Percentiles rank a stretch among this genome's conserved stretches.
Conservation (phyloP, 1,284 basidiomycete genomes). For the Stereum hirsutum region DNA sequence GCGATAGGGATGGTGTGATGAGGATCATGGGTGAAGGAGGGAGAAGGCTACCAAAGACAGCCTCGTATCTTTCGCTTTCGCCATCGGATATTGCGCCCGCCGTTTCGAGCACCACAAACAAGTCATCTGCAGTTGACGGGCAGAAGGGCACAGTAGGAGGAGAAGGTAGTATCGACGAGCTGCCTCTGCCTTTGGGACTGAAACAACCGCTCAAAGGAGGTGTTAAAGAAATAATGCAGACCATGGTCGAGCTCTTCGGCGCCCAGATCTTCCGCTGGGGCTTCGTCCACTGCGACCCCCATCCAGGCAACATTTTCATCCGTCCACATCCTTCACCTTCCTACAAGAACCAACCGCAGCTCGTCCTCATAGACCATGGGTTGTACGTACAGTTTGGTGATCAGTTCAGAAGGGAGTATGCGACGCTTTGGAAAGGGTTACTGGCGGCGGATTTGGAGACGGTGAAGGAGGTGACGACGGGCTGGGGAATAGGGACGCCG, state of each 20-base stretch:
- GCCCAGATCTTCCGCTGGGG: constrained; percentile 87
- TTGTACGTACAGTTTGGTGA: constrained; percentile 68
- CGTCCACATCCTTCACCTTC: constrained; percentile 63
- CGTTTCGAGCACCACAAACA: constrained; percentile 13
- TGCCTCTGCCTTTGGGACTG: too few relatives aligned
- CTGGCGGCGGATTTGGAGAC: constrained; percentile 60
- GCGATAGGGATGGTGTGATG: constrained; percentile 50
- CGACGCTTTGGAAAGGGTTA: constrained; percentile 71
- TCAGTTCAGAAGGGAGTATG: constrained; percentile 65
- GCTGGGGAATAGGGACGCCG: constrained; percentile 77
- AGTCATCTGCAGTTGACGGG: constrained; percentile 10
- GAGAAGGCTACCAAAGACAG: constrained; percentile 5
- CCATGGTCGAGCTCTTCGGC: constrained; percentile 76
- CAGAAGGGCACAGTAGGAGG: too few relatives aligned
- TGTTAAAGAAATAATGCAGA: constrained; percentile 60
- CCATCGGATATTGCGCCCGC: constrained; percentile 7
- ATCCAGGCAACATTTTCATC: constrained; percentile 77
- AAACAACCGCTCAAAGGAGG: constrained; percentile 67
- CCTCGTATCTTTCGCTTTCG: constrained; percentile 1
- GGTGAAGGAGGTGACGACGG: constrained; percentile 51
- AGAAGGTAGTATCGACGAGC: too few relatives aligned
- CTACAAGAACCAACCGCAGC: constrained; percentile 52
- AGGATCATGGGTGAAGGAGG: constrained; percentile 45
- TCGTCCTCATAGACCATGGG: constrained; percentile 87
- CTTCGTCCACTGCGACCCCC: constrained; percentile 76